phyloP scores from a whole-genome alignment of 352 stramenopile genomes.

The Globisporangium echinulatum region DNA sequence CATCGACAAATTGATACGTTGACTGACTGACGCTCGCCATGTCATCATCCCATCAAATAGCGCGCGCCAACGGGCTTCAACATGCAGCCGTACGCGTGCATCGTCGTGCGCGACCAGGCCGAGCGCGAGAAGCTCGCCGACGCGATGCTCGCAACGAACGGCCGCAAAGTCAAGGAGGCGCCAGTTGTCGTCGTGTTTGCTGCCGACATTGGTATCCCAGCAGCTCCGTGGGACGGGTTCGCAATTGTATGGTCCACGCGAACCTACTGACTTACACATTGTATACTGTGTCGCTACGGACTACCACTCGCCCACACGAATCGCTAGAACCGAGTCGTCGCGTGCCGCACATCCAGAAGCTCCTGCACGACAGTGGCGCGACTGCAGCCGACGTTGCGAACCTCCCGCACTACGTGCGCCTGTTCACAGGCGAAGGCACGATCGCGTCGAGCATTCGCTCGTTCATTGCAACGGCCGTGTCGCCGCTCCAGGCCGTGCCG shows the following conservation, averaged over 20 bases:
- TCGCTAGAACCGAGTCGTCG: constrained; percentile 60
- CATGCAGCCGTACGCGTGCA: constrained; percentile 67
- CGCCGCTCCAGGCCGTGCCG: constrained; percentile 54
- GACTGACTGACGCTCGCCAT: constrained; percentile 33
- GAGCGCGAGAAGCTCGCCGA: constrained; percentile 62
- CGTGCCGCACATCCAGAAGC: constrained; percentile 60
- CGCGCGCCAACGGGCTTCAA: constrained; percentile 78
- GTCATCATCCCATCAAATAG: constrained; percentile 14
- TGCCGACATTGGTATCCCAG: constrained; percentile 44
- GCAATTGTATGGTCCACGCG: neutral
- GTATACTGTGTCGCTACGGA: neutral
- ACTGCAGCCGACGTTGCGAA: constrained; percentile 41
- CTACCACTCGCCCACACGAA: too few relatives aligned
- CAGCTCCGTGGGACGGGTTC: too few relatives aligned
- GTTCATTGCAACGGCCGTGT: constrained; percentile 53
- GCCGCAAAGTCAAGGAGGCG: constrained; percentile 64
- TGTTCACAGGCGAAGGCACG: constrained; percentile 68
- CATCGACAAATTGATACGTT: constrained; percentile 10
- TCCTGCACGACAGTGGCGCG: constrained; percentile 52
- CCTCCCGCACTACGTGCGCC: constrained; percentile 49
- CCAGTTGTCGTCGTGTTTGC: constrained; percentile 78
- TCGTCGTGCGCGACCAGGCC: constrained; percentile 62
- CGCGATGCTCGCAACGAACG: constrained; percentile 77
- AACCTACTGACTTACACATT: neutral
- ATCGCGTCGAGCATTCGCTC: constrained; percentile 46